Evolutionary conservation across 176 grass and related monocot species (phyloP).

Genomic region (Triticum monococcum): DNA sequence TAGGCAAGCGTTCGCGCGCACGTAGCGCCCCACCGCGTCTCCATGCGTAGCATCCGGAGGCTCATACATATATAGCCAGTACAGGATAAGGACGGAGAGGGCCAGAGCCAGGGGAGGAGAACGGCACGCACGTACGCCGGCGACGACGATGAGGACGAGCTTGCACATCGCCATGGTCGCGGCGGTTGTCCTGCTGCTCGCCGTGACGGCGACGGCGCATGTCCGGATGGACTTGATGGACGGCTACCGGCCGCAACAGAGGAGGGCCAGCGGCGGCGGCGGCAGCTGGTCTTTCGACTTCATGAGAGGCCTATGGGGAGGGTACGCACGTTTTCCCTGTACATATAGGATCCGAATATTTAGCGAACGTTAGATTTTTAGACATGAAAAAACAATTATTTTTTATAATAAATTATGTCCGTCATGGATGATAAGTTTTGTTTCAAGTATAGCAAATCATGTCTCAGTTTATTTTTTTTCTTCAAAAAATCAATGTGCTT

Average conservation of each 20-base stretch:
- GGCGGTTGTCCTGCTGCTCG: background rate
- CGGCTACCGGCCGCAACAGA: background rate
- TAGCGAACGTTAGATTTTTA: too few relatives aligned
- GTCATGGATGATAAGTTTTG: too few relatives aligned
- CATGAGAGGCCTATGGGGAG: background rate
- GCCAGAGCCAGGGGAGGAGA: background rate
- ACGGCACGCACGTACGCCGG: background rate
- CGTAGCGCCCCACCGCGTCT: slow-evolving; percentile 6
- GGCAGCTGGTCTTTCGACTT: background rate
- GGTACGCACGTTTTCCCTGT: background rate
- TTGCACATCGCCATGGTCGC: background rate
- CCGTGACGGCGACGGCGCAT: slow-evolving; percentile 8
- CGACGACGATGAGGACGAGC: slow-evolving; percentile 4
- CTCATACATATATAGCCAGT: background rate
- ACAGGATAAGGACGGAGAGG: background rate
- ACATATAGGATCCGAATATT: background rate
- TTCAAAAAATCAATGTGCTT: too few relatives aligned
- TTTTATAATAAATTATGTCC: too few relatives aligned
- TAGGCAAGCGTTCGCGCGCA: slow-evolving; percentile 15
- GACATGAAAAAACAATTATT: too few relatives aligned
- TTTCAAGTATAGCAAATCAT: too few relatives aligned
- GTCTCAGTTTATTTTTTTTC: too few relatives aligned
- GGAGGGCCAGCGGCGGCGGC: background rate
- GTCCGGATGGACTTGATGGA: slow-evolving; percentile 11
- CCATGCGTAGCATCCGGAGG: background rate